Evolutionary conservation across 2,329 filamentous ascomycete species (phyloP).

Genomic region (Geosmithia morbida): DNA sequence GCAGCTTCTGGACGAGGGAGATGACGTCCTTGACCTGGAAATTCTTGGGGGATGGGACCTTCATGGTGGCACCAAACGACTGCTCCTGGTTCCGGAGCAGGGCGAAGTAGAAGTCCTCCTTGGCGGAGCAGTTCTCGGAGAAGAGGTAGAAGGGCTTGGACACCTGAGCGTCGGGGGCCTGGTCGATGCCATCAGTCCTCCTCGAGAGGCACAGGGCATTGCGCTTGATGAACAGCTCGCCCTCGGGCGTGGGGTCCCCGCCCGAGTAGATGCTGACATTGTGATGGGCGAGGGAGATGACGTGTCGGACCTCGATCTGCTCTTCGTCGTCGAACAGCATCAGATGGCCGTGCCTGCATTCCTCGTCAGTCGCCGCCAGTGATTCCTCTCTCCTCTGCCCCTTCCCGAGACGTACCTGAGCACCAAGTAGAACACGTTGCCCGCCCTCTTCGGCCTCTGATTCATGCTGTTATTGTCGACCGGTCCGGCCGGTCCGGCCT

Average conservation of each 20-base stretch:
- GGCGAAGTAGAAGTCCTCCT: constrained; percentile 97
- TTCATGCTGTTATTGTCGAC: constrained; percentile 30
- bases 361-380: not conserved
- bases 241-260: constrained; percentile 64
- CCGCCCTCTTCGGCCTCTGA: constrained; percentile 47
- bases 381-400: not conserved
- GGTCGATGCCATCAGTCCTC: constrained; percentile 37
- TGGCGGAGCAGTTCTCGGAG: constrained; percentile 87
- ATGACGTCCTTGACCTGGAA: constrained; percentile 83
- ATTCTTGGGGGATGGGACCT: constrained; percentile 52
- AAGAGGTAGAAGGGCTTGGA: constrained; percentile 88
- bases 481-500: constrained; percentile 20
- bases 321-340: constrained; percentile 97
- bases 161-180: constrained; percentile 36
- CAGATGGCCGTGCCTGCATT: constrained; percentile 67
- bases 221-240: constrained; percentile 89
- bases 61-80: constrained; percentile 35
- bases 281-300: constrained; percentile 84
- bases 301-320: constrained; percentile 89
- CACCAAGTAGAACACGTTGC: constrained; percentile 89
- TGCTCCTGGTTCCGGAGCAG: constrained; percentile 74
- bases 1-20: constrained; percentile 74
- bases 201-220: constrained; percentile 77
- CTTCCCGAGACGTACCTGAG: constrained; percentile 44
- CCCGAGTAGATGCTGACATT: constrained; percentile 75